A percentile compares a stretch with the other conserved stretches of the same genome.
These are phyloP conservation scores for Lepiota subincarnata DNA, from an alignment of 768 basidiomycete species.

Conservation along the genomic window DNA sequence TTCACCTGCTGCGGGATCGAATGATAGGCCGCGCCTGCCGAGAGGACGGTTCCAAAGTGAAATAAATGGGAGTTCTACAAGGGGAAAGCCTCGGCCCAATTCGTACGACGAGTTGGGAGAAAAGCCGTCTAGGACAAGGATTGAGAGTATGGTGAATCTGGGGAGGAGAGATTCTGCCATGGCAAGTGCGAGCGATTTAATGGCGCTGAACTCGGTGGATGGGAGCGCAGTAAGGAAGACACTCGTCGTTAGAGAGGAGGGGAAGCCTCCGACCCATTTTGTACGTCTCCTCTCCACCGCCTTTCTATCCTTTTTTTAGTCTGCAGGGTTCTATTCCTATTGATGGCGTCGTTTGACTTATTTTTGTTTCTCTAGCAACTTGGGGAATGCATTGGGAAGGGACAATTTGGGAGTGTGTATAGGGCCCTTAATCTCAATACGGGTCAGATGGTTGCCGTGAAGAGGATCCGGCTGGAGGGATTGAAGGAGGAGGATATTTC, in stretches of 20 bases:
- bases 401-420: constrained; percentile 96
- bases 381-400: constrained; percentile 94
- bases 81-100: constrained; percentile 54
- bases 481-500: constrained; percentile 87
- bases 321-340: constrained; percentile 9
- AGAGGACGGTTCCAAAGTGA: constrained; percentile 76
- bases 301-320: not conserved
- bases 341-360: constrained; percentile 10
- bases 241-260: constrained; percentile 76
- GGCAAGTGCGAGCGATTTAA: constrained; percentile 63
- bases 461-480: constrained; percentile 87
- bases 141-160: constrained; percentile 70
- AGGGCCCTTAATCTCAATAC: constrained; percentile 90
- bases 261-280: constrained; percentile 74
- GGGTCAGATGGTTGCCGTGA: constrained; percentile 99
- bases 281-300: constrained; percentile 44
- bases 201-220: constrained; percentile 58
- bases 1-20: constrained; percentile 31
- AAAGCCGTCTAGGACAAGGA: constrained; percentile 53
- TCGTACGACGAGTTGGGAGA: constrained; percentile 66
- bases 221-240: constrained; percentile 63
- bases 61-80: constrained; percentile 50
- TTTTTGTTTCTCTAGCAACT: constrained; percentile 65
- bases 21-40: constrained; percentile 37
- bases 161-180: constrained; percentile 43